Percentiles rank a stretch among this genome's conserved stretches.
Evolutionary conservation across 177 flowering plant species (phyloP).

Genomic region (Viscum album): DNA sequence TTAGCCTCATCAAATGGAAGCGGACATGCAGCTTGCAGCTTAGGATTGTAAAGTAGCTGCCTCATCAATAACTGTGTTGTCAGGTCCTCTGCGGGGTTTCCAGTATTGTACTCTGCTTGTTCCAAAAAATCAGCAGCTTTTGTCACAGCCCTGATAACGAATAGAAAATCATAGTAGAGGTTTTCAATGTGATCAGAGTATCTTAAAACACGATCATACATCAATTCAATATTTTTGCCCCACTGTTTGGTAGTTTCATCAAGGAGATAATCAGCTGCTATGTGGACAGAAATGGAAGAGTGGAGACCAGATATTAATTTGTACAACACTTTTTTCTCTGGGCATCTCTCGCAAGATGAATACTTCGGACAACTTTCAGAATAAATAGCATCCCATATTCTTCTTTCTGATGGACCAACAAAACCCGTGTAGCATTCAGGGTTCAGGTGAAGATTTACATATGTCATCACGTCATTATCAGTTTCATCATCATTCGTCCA

Average conservation of each 20-base stretch:
- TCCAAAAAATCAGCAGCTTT: constrained; percentile 86
- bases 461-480: constrained; percentile 89
- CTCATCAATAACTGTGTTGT: constrained; percentile 68
- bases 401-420: constrained; percentile 84
- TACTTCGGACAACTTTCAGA: constrained; percentile 83
- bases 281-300: constrained; percentile 85
- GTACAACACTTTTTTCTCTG: constrained; percentile 71
- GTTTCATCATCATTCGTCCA: constrained; percentile 98
- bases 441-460: constrained; percentile 88
- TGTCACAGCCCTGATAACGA: constrained; percentile 93
- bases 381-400: constrained; percentile 97
- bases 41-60: constrained; percentile 60
- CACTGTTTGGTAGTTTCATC: constrained; percentile 80
- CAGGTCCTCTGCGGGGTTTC: constrained; percentile 69
- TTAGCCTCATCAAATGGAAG: constrained; percentile 97
- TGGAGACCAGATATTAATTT: constrained; percentile 94
- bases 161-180: constrained; percentile 84
- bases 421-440: constrained; percentile 98
- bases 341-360: constrained; percentile 71
- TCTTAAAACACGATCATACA: constrained; percentile 74
- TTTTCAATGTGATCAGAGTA: constrained; percentile 82
- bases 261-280: constrained; percentile 83
- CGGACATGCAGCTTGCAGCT: constrained; percentile 81
- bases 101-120: constrained; percentile 88
- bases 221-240: constrained; percentile 63